Percentiles rank a stretch among this genome's conserved stretches.
Conservation (phyloP, 2,329 filamentous ascomycete genomes). For the Aspergillus carbonarius region DNA sequence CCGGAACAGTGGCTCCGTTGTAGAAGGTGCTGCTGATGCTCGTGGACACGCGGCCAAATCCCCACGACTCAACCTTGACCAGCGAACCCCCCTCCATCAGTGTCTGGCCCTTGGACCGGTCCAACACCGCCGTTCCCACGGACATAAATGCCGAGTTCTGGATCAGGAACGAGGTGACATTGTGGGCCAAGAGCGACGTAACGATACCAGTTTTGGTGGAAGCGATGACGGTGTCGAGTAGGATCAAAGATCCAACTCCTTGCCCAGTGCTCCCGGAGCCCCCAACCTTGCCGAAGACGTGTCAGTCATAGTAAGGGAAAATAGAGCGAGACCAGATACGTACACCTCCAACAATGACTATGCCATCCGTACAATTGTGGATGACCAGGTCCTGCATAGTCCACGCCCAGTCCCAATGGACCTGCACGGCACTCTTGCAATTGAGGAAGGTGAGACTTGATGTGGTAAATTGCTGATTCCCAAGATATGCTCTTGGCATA, state of each 20-base stretch:
- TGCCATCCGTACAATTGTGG: conserved; percentile 50
- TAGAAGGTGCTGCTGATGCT: conserved; percentile 9
- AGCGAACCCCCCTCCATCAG: conserved; percentile 20
- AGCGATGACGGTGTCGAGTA: conserved; percentile 55
- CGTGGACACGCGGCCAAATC: conserved; percentile 20
- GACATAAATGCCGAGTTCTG: conserved; percentile 22
- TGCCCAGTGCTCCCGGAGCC: conserved; percentile 41
- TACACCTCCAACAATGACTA: conserved; percentile 45
- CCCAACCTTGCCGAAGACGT: conserved; percentile 25
- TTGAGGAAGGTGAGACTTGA: conserved; percentile 54
- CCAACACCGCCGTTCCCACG: conserved; percentile 13
- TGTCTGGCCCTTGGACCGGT: not conserved
- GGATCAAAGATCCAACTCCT: conserved; percentile 53
- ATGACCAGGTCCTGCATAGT: conserved; percentile 52
- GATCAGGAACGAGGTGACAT: conserved; percentile 21
- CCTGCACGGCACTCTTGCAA: conserved; percentile 53
- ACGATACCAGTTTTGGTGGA: conserved; percentile 51
- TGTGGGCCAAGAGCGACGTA: conserved; percentile 33
- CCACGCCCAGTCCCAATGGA: conserved; percentile 61
- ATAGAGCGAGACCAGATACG: conserved; percentile 8
- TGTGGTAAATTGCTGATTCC: conserved; percentile 64
- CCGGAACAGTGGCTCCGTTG: conserved; percentile 8
- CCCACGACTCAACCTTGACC: conserved; percentile 20
- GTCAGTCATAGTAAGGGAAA: not conserved
- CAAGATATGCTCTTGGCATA: conserved; percentile 34